Percentiles rank a stretch among this genome's conserved stretches.
These are phyloP conservation scores for Neurospora sp. DNA, from an alignment of 495 filamentous ascomycete genomes.

Conservation along the genomic window DNA sequence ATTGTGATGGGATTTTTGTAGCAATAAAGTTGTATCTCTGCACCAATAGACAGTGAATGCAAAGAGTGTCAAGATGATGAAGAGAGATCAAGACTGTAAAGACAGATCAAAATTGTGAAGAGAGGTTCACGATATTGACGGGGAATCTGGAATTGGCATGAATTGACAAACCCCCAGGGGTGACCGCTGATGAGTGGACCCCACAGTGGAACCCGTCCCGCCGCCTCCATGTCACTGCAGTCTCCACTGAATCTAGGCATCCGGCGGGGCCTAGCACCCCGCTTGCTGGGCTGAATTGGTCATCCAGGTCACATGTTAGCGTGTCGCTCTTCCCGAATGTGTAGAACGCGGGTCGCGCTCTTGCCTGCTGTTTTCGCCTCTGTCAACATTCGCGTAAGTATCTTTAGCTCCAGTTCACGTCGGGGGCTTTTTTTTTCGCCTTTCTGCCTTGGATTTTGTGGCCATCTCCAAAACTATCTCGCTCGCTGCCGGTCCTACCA, in stretches of 20 bases:
- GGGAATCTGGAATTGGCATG: neutral
- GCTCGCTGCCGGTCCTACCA: neutral
- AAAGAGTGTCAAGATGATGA: neutral
- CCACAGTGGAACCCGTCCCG: neutral
- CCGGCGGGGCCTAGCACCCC: neutral
- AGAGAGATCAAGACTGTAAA: neutral
- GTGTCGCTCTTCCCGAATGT: conserved; percentile 6
- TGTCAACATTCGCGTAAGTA: conserved; percentile 9
- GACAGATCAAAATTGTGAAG: neutral
- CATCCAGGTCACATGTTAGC: conserved; percentile 16
- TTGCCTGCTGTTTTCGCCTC: conserved; percentile 6
- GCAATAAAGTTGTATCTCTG: neutral
- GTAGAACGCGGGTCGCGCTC: conserved; percentile 12
- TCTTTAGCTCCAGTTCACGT: neutral
- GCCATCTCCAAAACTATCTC: neutral
- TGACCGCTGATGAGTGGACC: neutral
- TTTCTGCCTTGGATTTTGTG: neutral
- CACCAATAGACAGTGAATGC: neutral
- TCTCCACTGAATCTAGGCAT: neutral
- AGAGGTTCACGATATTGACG: neutral
- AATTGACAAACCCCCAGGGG: neutral
- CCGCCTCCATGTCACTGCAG: neutral
- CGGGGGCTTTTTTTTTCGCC: neutral
- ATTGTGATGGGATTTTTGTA: neutral
- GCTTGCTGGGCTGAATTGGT: neutral